Base-by-base conservation (phyloP, 75 land plant genomes). In the Isoetes taiwanensis region DNA sequence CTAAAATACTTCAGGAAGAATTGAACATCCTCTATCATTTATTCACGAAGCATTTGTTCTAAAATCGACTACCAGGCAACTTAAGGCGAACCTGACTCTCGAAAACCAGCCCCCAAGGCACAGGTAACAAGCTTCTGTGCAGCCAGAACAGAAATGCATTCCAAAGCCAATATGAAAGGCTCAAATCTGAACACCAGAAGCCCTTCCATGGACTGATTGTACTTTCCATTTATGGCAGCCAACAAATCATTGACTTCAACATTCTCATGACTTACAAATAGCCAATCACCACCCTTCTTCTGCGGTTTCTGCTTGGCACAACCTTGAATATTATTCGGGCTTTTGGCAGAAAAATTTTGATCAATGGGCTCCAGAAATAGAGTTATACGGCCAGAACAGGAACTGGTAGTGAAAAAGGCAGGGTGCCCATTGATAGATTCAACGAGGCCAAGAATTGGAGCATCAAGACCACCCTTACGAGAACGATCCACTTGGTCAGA, bases 371-470 rank as follows among this genome's bases (percentile, higher is more conserved):
- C 81, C 38, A 63, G 56, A 65, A 91, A 74, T 72, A 86, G 63
- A 62, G 88, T 85, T 62, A 91, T 79, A 29, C 97, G 84, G 56
- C 97, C 97, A 38, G 94, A 91, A 73, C 97, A 91, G 56, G 97
- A 91, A 67, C 93, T 86, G 63, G 97, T 91, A 48, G 94, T 91
- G 82, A 72, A 91, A 71, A 58, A 80, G n/a, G 64, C 62, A 2
- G 84, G 80, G 53, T 83, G 85, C 27, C 9, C 23, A 64, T 91
- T 91, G 54, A 91, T 65, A 39, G 76, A 41, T 24, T 57, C 61
- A 40, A 91, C 57, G 56, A 91, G 82, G 34, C 73, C 73, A 5
- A 75, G 62, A 14, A 91, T 83, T 20, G 80, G 94, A 0, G 71
- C 72, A 68, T 91, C 97, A 0, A 91, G 52, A 0, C 63, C 69